Conservation (phyloP, 2,329 filamentous ascomycete species). For the Sclerotinia minor region DNA sequence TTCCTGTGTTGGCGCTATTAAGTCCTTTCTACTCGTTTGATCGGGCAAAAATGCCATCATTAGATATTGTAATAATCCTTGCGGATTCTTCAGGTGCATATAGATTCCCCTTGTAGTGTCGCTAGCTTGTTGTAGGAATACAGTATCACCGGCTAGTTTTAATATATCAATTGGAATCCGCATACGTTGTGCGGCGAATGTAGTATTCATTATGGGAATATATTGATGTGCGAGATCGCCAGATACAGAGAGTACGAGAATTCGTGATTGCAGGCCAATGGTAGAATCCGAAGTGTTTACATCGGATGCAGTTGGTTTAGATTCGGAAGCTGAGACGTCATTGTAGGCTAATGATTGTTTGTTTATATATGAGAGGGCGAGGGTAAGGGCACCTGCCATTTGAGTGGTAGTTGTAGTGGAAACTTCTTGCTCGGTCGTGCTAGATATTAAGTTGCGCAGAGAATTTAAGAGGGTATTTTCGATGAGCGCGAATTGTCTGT, state of each 20-base stretch:
- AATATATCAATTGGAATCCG: slow-evolving; percentile 90
- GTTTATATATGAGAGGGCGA: slow-evolving; percentile 88
- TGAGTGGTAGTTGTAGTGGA: slow-evolving; percentile 74
- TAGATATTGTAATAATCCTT: slow-evolving; percentile 83
- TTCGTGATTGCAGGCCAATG: slow-evolving; percentile 69
- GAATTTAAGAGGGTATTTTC: slow-evolving; percentile 77
- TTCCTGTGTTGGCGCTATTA: slow-evolving; percentile 78
- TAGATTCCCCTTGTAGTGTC: slow-evolving; percentile 72
- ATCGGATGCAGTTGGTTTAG: slow-evolving; percentile 33
- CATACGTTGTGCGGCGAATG: slow-evolving; percentile 89
- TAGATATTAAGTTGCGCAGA: slow-evolving; percentile 69
- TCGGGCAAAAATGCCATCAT: slow-evolving; percentile 93
- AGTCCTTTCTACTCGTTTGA: slow-evolving; percentile 58
- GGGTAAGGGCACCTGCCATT: slow-evolving; percentile 85
- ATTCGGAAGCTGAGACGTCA: slow-evolving; percentile 41
- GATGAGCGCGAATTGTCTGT: slow-evolving; percentile 84
- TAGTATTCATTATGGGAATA: slow-evolving; percentile 97
- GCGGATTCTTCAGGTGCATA: slow-evolving; percentile 60
- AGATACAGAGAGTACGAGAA: slow-evolving; percentile 87
- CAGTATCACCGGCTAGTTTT: slow-evolving; percentile 79
- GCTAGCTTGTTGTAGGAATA: slow-evolving; percentile 90
- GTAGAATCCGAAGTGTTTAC: slow-evolving; percentile 38
- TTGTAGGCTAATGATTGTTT: slow-evolving; percentile 52
- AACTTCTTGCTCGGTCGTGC: slow-evolving; percentile 66
- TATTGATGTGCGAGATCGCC: slow-evolving; percentile 84